Base-by-base conservation (phyloP, 1,284 basidiomycete genomes). In the Austroboletus novae-zelandiae region DNA sequence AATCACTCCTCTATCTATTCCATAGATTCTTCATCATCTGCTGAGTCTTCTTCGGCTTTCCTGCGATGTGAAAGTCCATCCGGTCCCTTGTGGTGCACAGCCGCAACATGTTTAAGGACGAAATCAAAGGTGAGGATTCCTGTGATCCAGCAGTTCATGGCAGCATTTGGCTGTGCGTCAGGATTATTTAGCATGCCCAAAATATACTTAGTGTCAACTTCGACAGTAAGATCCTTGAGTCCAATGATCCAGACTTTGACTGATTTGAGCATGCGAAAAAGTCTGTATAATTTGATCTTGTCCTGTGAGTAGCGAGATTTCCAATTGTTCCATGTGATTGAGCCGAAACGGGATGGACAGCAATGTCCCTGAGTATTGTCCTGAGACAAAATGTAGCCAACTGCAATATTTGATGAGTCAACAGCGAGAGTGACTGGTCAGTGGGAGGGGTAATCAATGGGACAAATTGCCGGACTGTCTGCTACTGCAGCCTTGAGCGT, bases 91-190 rank as follows among this genome's bases (percentile, higher is more conserved):
- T 50, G 47, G 1, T 13, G 14, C 1, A 7, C 4, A 5, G 40
- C 49, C 0, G 27, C 9, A 3, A 51, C 25, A 15, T 51, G 29
- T 5, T 34, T 32, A 15, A 40, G 30, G 2, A 3, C 10, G 48
- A 76, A 76, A n/a, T 63, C 52, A 44, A 74, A 76, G 0, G 72
- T 50, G 1, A 52, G 25, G 1, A 77, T 75, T 0, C 60, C 59
- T 3, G 63, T 58, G 11, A 77, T 73, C 72, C 76, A 77, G 0
- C 64, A 50, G 43, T 75, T 76, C 2, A 75, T 71, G 2, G 64
- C 58, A 0, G 67, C 61, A 9, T 59, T 69, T 0, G 71, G 72
- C 2, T 63, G 54, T 0, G 49, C 31, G 4, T 55, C 31, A 0
- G 47, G 50, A 5, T 55, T 52, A 0, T 52, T 52, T 8, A 55